These are phyloP conservation scores for Tieghemiomyces parasiticus DNA, from an alignment of 192 early-diverging fungal genomes.

Conservation along the genomic window DNA sequence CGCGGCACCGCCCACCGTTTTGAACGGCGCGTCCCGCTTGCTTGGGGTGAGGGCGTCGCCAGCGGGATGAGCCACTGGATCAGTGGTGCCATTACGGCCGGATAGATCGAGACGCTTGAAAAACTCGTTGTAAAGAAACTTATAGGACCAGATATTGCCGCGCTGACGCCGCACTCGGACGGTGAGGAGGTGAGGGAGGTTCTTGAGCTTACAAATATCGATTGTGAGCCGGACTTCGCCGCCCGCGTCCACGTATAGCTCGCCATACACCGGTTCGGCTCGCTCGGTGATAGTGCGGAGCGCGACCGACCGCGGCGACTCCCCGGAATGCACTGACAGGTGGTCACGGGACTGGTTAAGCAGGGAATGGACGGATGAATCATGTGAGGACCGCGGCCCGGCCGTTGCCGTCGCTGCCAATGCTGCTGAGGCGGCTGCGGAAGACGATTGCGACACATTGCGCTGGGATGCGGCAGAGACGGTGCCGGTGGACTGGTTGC, in stretches of 20 bases:
- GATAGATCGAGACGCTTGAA: conserved; percentile 17
- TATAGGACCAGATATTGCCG: conserved; percentile 66
- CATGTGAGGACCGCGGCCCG: neutral
- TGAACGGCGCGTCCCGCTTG: neutral
- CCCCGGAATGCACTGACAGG: neutral
- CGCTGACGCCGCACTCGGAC: conserved; percentile 56
- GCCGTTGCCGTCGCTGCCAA: no score
- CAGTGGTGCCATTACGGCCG: neutral
- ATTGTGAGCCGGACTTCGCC: conserved; percentile 80
- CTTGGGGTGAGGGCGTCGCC: neutral
- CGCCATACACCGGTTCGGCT: conserved; percentile 30
- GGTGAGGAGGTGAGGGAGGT: conserved; percentile 60
- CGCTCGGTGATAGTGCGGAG: neutral
- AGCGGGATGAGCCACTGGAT: neutral
- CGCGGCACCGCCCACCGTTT: neutral
- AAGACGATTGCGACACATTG: neutral
- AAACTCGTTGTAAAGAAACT: conserved; percentile 50
- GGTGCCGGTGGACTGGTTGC: conserved; percentile 2
- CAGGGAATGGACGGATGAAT: neutral
- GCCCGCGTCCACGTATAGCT: conserved; percentile 35
- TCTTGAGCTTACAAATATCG: conserved; percentile 84
- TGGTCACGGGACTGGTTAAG: neutral
- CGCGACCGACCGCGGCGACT: neutral
- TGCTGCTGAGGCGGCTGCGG: no score
- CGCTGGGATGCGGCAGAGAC: neutral